Conservation (phyloP, 179 eudicot genomes). For the Beta corolliflora region DNA sequence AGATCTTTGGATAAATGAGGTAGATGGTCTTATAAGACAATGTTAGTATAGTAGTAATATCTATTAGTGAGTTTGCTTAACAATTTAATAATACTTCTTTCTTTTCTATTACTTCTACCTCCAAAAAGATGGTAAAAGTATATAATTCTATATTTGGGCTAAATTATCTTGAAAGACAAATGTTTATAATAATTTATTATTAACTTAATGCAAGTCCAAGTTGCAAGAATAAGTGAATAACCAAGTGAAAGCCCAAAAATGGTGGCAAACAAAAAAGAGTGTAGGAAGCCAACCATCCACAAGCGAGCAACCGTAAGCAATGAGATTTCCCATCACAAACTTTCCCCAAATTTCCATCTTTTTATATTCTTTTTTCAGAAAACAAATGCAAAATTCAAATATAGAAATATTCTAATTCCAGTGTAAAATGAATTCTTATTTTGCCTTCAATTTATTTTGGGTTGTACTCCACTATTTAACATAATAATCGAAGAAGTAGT, state of each 20-base stretch:
- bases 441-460: too few relatives aligned
- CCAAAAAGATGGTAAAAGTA: too few relatives aligned
- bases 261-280: conserved; percentile 3
- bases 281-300: conserved; percentile 1
- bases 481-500: conserved; percentile 14
- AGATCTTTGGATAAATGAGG: too few relatives aligned
- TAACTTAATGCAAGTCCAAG: neutral
- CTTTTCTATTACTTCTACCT: too few relatives aligned
- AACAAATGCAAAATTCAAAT: neutral
- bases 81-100: too few relatives aligned
- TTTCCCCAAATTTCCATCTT: neutral
- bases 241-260: neutral
- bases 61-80: too few relatives aligned
- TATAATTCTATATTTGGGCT: too few relatives aligned
- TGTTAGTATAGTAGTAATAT: too few relatives aligned
- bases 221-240: neutral
- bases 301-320: neutral
- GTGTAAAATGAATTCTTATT: too few relatives aligned
- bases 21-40: too few relatives aligned
- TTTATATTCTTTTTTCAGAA: neutral
- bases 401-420: conserved; percentile 5
- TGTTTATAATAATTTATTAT: too few relatives aligned
- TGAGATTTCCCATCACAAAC: neutral
- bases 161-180: too few relatives aligned
- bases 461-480: neutral